Evolutionary conservation across 2,329 filamentous ascomycete species (phyloP).

Genomic region (Pseudogymnoascus sp.): DNA sequence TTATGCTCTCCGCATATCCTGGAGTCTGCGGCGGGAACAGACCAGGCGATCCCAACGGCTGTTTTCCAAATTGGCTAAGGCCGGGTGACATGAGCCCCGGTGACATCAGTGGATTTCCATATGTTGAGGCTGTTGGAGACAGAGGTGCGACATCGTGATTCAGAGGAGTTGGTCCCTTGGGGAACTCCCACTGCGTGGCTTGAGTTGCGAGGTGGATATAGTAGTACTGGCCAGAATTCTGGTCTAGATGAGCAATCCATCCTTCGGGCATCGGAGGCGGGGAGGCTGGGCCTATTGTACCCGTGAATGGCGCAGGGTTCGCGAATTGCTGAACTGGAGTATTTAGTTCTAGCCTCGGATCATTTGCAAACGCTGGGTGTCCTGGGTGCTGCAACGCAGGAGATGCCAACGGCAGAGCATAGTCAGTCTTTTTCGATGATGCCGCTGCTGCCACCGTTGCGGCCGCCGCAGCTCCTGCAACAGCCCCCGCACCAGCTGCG

Average conservation of each 20-base stretch:
- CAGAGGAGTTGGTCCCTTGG: constrained; percentile 86
- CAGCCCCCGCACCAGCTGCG: constrained; percentile 20
- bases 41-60: constrained; percentile 69
- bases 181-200: constrained; percentile 97
- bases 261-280: constrained; percentile 92
- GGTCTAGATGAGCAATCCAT: constrained; percentile 95
- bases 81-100: constrained; percentile 60
- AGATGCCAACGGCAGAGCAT: constrained; percentile 30
- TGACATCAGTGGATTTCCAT: constrained; percentile 64
- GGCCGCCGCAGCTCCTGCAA: constrained; percentile 18
- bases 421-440: constrained; percentile 25
- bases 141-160: constrained; percentile 74
- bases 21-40: constrained; percentile 69
- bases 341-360: constrained; percentile 51
- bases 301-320: constrained; percentile 35
- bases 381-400: constrained; percentile 46
- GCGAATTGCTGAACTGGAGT: constrained; percentile 31
- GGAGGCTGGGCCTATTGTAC: constrained; percentile 58
- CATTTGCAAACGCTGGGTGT: constrained; percentile 89
- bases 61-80: constrained; percentile 46
- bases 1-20: constrained; percentile 76
- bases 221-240: constrained; percentile 95
- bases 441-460: constrained; percentile 22
- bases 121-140: constrained; percentile 71
- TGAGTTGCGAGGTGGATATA: constrained; percentile 95